Evolutionary conservation across 805 yeast genomes (phyloP).

Genomic region (Wickerhamiella alocasiicola): DNA sequence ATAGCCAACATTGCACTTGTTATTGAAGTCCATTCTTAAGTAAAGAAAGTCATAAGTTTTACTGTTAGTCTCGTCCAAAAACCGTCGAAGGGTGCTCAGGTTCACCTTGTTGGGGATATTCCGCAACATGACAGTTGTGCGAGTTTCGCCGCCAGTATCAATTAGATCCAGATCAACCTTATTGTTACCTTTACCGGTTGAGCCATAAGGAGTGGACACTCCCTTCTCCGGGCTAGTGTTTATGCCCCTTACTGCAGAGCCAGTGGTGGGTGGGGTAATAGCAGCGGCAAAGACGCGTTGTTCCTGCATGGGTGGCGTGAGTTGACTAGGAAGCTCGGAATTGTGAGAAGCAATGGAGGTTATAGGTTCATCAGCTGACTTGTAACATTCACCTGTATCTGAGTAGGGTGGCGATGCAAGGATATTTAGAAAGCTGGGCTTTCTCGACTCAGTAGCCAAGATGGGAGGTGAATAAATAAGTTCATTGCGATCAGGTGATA

Average conservation of each 20-base stretch:
- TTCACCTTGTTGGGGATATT: slow-evolving; percentile 43
- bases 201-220: not conserved
- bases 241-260: not conserved
- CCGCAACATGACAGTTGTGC: slow-evolving; percentile 41
- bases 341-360: not conserved
- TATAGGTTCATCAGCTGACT: not conserved
- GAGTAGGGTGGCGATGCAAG: slow-evolving; percentile 6
- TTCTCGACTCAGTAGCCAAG: slow-evolving; percentile 1
- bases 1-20: slow-evolving; percentile 44
- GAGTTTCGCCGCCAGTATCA: slow-evolving; percentile 21
- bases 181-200: slow-evolving; percentile 3
- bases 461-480: slow-evolving; percentile 1
- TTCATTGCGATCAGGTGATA: not conserved
- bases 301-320: slow-evolving; percentile 8
- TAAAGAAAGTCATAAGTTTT: slow-evolving; percentile 32
- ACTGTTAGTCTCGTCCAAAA: slow-evolving; percentile 35
- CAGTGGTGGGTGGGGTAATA: not conserved
- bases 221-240: not conserved
- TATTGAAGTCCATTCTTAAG: slow-evolving; percentile 40
- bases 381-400: not conserved
- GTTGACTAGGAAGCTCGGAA: slow-evolving; percentile 2
- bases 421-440: slow-evolving; percentile 2
- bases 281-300: slow-evolving; percentile 1
- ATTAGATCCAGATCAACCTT: slow-evolving; percentile 7
- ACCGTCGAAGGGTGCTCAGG: slow-evolving; percentile 35